phyloP scores from a whole-genome alignment of 306 rosid genomes.

The Dicorynia guianensis region DNA sequence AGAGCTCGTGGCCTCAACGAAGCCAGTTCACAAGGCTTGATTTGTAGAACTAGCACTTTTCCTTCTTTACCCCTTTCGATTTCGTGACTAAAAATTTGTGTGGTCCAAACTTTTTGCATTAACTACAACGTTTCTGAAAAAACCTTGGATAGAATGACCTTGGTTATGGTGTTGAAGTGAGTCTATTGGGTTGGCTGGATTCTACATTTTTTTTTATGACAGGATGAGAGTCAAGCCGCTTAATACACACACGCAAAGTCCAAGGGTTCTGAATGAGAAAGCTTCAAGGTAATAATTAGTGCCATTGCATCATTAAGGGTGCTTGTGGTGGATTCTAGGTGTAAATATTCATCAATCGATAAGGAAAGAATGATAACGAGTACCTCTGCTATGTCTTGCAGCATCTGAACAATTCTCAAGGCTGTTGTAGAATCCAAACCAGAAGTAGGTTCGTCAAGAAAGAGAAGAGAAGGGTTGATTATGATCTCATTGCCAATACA shows the following conservation, averaged over 20 bases:
- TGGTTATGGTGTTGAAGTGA: too few relatives aligned
- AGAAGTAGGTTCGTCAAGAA: conserved; percentile 97
- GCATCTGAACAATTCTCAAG: conserved; percentile 86
- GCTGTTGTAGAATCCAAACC: conserved; percentile 99
- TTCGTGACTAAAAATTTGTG: not conserved
- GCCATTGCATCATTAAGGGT: too few relatives aligned
- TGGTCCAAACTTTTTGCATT: not conserved
- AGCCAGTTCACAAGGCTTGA: not conserved
- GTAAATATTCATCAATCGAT: not conserved
- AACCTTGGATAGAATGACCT: too few relatives aligned
- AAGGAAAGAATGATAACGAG: conserved; percentile 13
- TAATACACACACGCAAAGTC: too few relatives aligned
- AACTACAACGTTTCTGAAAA: not conserved
- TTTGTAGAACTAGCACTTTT: not conserved
- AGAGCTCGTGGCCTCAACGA: not conserved
- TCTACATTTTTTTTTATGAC: too few relatives aligned
- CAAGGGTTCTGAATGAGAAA: too few relatives aligned
- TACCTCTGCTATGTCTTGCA: conserved; percentile 95
- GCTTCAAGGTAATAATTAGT: too few relatives aligned
- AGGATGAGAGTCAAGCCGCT: too few relatives aligned
- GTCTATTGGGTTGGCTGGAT: conserved; percentile 11
- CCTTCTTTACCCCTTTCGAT: not conserved
- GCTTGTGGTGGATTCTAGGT: conserved; percentile 19
- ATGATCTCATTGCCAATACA: conserved; percentile 91
- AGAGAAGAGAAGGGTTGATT: conserved; percentile 87